These are phyloP conservation scores for Kodamaea kakaduensis DNA, from an alignment of 805 yeast genomes.

Conservation along the genomic window DNA sequence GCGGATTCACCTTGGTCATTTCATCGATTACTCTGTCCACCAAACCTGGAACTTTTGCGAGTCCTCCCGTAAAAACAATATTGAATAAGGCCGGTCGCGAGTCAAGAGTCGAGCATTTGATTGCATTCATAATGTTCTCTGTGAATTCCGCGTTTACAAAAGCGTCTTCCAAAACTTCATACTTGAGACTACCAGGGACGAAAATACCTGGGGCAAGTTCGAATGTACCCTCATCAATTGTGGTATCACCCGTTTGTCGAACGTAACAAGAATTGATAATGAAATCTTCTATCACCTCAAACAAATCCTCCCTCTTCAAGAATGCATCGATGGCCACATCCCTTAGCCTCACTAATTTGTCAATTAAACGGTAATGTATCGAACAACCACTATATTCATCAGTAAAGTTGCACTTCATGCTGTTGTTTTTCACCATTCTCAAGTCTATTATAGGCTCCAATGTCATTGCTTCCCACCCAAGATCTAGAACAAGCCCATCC, in stretches of 20 bases:
- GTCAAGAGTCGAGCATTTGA: constrained; percentile 19
- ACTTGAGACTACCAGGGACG: constrained; percentile 13
- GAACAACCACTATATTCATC: constrained; percentile 13
- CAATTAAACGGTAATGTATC: constrained; percentile 18
- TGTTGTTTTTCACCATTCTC: constrained; percentile 10
- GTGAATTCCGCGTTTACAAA: constrained; percentile 9
- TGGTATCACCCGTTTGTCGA: not conserved
- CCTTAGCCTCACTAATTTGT: constrained; percentile 12
- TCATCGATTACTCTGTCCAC: constrained; percentile 15
- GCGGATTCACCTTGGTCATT: constrained; percentile 7
- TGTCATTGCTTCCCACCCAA: constrained; percentile 24
- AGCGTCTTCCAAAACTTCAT: constrained; percentile 14
- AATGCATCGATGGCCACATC: constrained; percentile 11
- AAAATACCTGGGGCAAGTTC: constrained; percentile 12
- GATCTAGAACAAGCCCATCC: constrained; percentile 27
- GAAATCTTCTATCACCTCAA: constrained; percentile 18
- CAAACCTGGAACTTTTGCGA: constrained; percentile 23
- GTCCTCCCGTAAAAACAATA: constrained; percentile 24
- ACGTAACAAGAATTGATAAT: constrained; percentile 6
- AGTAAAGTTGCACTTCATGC: not conserved
- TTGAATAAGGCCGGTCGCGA: constrained; percentile 13
- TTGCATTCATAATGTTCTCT: constrained; percentile 6
- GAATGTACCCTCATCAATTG: constrained; percentile 6
- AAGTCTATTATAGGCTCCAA: constrained; percentile 23
- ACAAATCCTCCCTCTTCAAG: constrained; percentile 10